Percentiles rank a stretch among this genome's conserved stretches.
These are phyloP conservation scores for Coniophora puteana DNA, from an alignment of 1,284 basidiomycete genomes.

Conservation along the genomic window DNA sequence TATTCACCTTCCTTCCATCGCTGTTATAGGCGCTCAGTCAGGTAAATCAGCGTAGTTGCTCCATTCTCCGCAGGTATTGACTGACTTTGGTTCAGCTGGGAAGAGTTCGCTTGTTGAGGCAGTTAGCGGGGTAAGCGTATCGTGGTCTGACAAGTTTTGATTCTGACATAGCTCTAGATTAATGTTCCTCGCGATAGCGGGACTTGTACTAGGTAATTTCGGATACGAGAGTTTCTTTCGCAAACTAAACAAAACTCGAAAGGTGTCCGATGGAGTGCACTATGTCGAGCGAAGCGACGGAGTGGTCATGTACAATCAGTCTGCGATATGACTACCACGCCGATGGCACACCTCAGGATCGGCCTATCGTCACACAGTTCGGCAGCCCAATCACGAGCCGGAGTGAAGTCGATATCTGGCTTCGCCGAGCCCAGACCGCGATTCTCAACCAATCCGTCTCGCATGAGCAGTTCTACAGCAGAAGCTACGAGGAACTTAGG, in stretches of 20 bases:
- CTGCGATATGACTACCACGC: constrained; percentile 39
- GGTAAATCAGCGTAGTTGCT: constrained; percentile 29
- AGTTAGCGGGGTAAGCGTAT: constrained; percentile 46
- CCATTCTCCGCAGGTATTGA: background rate
- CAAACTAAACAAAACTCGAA: constrained; percentile 9
- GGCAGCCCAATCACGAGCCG: constrained; percentile 35
- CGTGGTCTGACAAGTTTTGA: no score
- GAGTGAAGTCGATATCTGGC: constrained; percentile 43
- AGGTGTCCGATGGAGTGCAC: constrained; percentile 59
- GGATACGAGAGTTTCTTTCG: background rate
- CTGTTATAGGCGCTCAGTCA: constrained; percentile 57
- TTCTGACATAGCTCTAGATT: no score
- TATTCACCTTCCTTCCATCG: constrained; percentile 48
- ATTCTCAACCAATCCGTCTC: constrained; percentile 42
- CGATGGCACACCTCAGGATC: constrained; percentile 23
- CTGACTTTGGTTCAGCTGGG: constrained; percentile 37
- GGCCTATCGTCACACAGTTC: constrained; percentile 34
- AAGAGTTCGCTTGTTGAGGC: constrained; percentile 61
- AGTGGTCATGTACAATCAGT: constrained; percentile 51
- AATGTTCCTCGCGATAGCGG: constrained; percentile 57
- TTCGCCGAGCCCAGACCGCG: constrained; percentile 58
- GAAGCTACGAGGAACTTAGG: constrained; percentile 28
- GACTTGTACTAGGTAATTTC: constrained; percentile 50
- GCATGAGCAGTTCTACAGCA: constrained; percentile 30
- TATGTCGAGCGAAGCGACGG: constrained; percentile 34